Conservation (phyloP, 2,329 filamentous ascomycete species). For the Botrytis medusae region DNA sequence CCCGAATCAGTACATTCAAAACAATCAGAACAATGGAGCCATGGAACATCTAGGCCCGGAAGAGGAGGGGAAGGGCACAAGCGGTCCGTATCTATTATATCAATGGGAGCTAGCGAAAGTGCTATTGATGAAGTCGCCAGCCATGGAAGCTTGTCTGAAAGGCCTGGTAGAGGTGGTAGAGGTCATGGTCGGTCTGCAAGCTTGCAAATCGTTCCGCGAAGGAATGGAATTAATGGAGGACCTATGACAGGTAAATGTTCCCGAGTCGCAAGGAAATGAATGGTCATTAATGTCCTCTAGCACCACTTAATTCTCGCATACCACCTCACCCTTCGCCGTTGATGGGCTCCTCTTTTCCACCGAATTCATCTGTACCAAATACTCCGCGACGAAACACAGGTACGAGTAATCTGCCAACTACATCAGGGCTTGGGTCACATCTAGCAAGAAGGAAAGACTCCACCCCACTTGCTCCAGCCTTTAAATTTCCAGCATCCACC, state of each 20-base stretch:
- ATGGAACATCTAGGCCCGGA: conserved; percentile 26
- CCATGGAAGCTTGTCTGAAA: conserved; percentile 40
- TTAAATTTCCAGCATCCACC: conserved; percentile 55
- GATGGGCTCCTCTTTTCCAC: conserved; percentile 39
- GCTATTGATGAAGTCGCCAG: conserved; percentile 38
- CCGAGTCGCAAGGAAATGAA: background rate
- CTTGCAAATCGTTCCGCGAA: conserved; percentile 67
- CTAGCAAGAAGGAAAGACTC: conserved; percentile 39
- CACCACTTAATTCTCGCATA: conserved; percentile 39
- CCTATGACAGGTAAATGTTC: conserved; percentile 42
- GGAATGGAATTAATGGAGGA: conserved; percentile 44
- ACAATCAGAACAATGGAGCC: conserved; percentile 32
- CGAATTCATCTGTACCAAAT: conserved; percentile 21
- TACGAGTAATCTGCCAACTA: conserved; percentile 42
- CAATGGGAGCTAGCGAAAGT: conserved; percentile 59
- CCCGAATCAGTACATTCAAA: conserved; percentile 32
- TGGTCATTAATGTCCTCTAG: conserved; percentile 28
- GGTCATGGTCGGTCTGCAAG: conserved; percentile 79
- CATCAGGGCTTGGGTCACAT: conserved; percentile 42
- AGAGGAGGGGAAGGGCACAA: conserved; percentile 61
- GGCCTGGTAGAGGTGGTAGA: conserved; percentile 54
- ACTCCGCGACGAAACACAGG: conserved; percentile 31
- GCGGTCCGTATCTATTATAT: conserved; percentile 79
- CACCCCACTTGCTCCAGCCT: conserved; percentile 45
- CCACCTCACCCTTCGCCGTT: conserved; percentile 40